phyloP scores from a whole-genome alignment of 2,329 filamentous ascomycete genomes.

The Arthrobotrys iridis region DNA sequence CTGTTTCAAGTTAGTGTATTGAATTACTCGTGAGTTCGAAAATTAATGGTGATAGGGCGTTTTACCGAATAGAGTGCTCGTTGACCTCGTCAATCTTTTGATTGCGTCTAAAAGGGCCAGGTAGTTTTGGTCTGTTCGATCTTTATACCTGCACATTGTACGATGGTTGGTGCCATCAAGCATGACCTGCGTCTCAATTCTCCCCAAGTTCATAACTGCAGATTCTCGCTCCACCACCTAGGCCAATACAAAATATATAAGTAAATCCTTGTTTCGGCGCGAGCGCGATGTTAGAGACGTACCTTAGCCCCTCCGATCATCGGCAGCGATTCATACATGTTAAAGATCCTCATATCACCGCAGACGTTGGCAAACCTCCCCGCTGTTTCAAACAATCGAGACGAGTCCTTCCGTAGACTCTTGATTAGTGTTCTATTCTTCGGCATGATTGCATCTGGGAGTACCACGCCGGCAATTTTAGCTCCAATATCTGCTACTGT shows the following conservation, averaged over 20 bases:
- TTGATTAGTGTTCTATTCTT: constrained; percentile 44
- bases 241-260: neutral
- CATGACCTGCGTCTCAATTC: constrained; percentile 47
- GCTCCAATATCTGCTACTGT: constrained; percentile 44
- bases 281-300: neutral
- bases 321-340: constrained; percentile 48
- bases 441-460: constrained; percentile 48
- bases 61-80: constrained; percentile 43
- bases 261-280: neutral
- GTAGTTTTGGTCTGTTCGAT: constrained; percentile 44
- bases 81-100: constrained; percentile 35
- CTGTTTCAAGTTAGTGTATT: too few species aligned
- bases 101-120: constrained; percentile 39
- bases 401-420: constrained; percentile 37
- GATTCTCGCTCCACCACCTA: constrained; percentile 46
- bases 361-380: constrained; percentile 43
- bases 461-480: constrained; percentile 34
- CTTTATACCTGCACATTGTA: constrained; percentile 44
- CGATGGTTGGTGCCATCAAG: constrained; percentile 43
- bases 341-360: constrained; percentile 45
- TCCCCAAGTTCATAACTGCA: constrained; percentile 45
- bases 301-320: constrained; percentile 36
- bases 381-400: constrained; percentile 43
- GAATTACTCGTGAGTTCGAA: too few species aligned
- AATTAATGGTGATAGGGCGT: neutral